These are phyloP conservation scores for Pseudogymnoascus sp. DNA, from an alignment of 2,329 filamentous ascomycete genomes.

Conservation along the genomic window DNA sequence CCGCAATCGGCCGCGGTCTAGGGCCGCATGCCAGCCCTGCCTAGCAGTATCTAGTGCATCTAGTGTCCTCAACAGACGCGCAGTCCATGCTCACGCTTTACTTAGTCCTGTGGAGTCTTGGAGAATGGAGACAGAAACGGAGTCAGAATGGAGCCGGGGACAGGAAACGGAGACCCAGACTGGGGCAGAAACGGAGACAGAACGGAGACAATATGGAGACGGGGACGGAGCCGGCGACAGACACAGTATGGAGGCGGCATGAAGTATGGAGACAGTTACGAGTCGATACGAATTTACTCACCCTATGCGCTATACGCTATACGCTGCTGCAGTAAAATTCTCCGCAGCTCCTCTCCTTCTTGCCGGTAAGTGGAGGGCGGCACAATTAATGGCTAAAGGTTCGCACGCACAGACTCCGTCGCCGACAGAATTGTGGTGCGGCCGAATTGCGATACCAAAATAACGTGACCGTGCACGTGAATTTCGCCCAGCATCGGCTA, in stretches of 20 bases:
- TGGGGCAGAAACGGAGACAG: background rate
- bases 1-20: background rate
- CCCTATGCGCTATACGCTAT: too few relatives aligned
- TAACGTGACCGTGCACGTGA: background rate
- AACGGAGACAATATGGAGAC: background rate
- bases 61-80: too few relatives aligned
- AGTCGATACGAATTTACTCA: background rate
- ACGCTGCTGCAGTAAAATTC: too few relatives aligned
- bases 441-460: too few relatives aligned
- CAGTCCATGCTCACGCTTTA: background rate
- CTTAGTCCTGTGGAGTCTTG: background rate
- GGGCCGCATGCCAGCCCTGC: background rate
- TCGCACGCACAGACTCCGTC: too few relatives aligned
- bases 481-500: background rate
- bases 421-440: background rate
- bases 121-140: background rate
- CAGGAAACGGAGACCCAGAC: too few relatives aligned
- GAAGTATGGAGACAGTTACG: background rate
- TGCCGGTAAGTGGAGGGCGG: background rate
- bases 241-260: too few relatives aligned
- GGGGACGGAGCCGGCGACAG: too few relatives aligned
- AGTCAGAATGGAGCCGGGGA: too few relatives aligned
- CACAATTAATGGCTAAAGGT: background rate
- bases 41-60: background rate
- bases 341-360: too few relatives aligned